Base-by-base conservation (phyloP, 805 yeast species). In the Nakazawaea peltata region DNA sequence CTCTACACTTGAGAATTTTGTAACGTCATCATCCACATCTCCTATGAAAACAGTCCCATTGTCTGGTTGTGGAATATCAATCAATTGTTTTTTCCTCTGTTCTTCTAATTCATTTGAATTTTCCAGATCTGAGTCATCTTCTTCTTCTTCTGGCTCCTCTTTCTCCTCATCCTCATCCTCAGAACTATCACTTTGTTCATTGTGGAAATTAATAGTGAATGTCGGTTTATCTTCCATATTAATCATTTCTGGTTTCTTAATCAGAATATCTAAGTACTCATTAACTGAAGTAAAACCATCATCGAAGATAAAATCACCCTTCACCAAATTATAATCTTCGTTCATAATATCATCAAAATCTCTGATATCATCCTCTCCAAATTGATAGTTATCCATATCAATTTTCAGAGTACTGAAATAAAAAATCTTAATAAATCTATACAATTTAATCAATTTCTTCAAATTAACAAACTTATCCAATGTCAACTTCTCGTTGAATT, bases 401-500 rank as follows among this genome's bases (percentile, higher is more conserved):
- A 73, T 65, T 1, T 68, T 57, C 27, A 71, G 69, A 2, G 78
- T 70, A 10, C 75, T 63, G 39, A 56, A 63, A 46, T 56, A 72
- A 35, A 67, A 61, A 12, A 62, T 45, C 41, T 54, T 46, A 41
- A 59, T 43, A 32, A 53, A 43, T 50, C 57, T 39, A 42, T 53
- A 48, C 67, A 59, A 56, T 17, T 41, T 33, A 26, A 50, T 30
- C 34, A 19, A 57, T 33, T 26, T 41, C 41, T 16, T 41, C 42
- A 28, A 54, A 28, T 30, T 49, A 39, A 14, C 28, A 17, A 29
- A 39, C 13, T 33, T 36, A 33, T 54, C 57, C 30, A 31, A 13
- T 4, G 37, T 33, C 19, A 49, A 32, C 24, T 47, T 39, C 14
- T 43, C 39, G 27, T 49, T 36, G 5, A 53, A 21, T 6, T 44